Base-by-base conservation (phyloP, 805 yeast species). In the Kregervanrija fluxuum region DNA sequence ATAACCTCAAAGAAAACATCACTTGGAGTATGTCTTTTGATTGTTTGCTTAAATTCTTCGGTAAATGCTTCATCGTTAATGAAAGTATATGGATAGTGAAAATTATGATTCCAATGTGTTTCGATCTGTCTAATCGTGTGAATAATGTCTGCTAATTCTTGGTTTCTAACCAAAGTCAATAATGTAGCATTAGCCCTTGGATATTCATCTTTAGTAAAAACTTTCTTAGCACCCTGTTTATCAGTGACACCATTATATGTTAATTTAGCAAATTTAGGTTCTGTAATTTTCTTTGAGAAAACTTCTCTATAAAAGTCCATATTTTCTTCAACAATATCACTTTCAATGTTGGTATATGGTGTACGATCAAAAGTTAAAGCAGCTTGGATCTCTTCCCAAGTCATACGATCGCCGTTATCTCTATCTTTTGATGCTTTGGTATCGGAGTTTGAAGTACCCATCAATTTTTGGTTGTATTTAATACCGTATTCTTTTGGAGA, bases 11-110 rank as follows among this genome's bases (percentile, higher is more conserved):
- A 80, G 46, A 62, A 64, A 44, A 72, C 61, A 32, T 68, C 64
- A 10, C 82, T 65, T 8, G 57, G 62, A 1, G 80, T 65, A 32
- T 72, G 75, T 33, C 80, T 62, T 37, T 54, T 61, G 35, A 85
- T 71, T 12, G 66, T 63, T 11, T 62, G 59, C 54, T 69, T 83
- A 63, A 93, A 91, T 54, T 85, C 91, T 1, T 84, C 85, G 30
- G 79, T 71, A 65, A 91, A 93, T 33, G 71, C 77, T 48, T 80
- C 85, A 61, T 91, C 96, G 63, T 88, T 89, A 53, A 91, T 73
- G 60, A 91, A 93, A 30, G 90, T 89, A 91, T 96, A 91, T 46
- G 95, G 96, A 59, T 91, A 91, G 52, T 85, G 75, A 67, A 70
- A 89, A 46, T 84, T 74, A 32, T 70, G 65, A 68, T 91, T 91